Percentiles rank a stretch among this genome's conserved stretches.
Evolutionary conservation across 1,139 yeast species (phyloP).

Genomic region (Geotrichum bryndzae): DNA sequence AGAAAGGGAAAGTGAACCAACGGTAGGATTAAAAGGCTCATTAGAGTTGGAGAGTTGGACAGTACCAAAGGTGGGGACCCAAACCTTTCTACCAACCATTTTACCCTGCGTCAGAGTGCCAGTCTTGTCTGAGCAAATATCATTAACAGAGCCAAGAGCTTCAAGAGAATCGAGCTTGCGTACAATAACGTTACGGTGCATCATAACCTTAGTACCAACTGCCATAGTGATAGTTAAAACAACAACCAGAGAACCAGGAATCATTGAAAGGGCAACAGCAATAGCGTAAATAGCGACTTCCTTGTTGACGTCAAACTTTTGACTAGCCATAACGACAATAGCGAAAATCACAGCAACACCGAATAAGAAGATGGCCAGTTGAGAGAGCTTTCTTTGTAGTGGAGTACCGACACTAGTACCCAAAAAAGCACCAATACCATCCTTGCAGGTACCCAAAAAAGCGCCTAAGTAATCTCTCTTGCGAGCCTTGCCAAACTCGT

Average conservation of each 20-base stretch:
- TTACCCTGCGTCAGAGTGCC: constrained; percentile 78
- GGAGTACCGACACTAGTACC: constrained; percentile 80
- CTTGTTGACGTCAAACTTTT: constrained; percentile 55
- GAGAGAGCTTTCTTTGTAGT: constrained; percentile 57
- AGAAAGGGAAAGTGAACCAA: constrained; percentile 49
- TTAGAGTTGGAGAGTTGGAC: constrained; percentile 52
- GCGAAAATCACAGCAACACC: constrained; percentile 71
- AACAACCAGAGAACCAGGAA: constrained; percentile 74
- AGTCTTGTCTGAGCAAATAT: constrained; percentile 78
- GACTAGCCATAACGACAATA: constrained; percentile 74
- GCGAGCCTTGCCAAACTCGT: constrained; percentile 36
- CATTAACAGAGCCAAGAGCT: constrained; percentile 74
- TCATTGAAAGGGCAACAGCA: constrained; percentile 77
- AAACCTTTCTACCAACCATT: constrained; percentile 65
- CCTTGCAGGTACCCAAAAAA: constrained; percentile 42
- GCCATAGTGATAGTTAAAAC: constrained; percentile 84
- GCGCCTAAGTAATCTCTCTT: constrained; percentile 49
- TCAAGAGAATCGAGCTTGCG: constrained; percentile 65
- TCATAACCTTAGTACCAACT: constrained; percentile 78
- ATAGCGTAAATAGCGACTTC: constrained; percentile 80
- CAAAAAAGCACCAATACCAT: constrained; percentile 57
- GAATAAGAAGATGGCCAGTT: constrained; percentile 63
- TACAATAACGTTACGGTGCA: constrained; percentile 62
- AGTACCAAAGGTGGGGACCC: constrained; percentile 76
- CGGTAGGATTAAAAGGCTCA: constrained; percentile 69